A percentile compares a stretch with the other conserved stretches of the same genome.
phyloP scores from a whole-genome alignment of 2,329 filamentous ascomycete genomes.

The Blastomyces emzantsi region DNA sequence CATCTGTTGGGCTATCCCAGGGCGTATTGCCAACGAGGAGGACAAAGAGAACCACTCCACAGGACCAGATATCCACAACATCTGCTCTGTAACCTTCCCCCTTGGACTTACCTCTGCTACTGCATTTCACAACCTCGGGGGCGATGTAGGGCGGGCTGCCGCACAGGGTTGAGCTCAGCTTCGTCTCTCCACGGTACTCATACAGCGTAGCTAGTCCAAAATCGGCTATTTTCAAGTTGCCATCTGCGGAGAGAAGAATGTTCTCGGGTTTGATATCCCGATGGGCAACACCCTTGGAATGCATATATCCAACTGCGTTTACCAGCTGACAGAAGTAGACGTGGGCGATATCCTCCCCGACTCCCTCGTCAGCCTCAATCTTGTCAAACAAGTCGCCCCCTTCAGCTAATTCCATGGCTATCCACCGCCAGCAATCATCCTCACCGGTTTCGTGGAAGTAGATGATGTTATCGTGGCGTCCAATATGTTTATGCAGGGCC shows the following conservation, averaged over 20 bases:
- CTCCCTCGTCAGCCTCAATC: constrained; percentile 93
- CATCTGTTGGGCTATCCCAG: constrained; percentile 83
- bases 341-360: constrained; percentile 90
- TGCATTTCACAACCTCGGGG: constrained; percentile 66
- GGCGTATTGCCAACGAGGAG: constrained; percentile 92
- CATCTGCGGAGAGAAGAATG: constrained; percentile 74
- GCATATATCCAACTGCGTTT: constrained; percentile 86
- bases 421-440: constrained; percentile 85
- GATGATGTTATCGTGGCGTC: constrained; percentile 87
- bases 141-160: constrained; percentile 96
- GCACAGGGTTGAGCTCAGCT: constrained; percentile 80
- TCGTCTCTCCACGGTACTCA: constrained; percentile 73
- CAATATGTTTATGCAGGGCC: constrained; percentile 77
- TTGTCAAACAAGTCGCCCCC: constrained; percentile 98
- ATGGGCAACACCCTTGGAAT: constrained; percentile 90
- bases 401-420: constrained; percentile 94
- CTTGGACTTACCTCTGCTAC: constrained; percentile 41
- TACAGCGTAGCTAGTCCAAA: constrained; percentile 95
- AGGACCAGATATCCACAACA: constrained; percentile 90
- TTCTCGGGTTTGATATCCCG: constrained; percentile 92
- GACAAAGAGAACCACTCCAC: constrained; percentile 95
- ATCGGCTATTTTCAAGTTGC: constrained; percentile 88
- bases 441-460: constrained; percentile 84
- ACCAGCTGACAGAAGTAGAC: constrained; percentile 92
- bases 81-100: constrained; percentile 53